A percentile compares a stretch with the other conserved stretches of the same genome.
Evolutionary conservation across 495 filamentous ascomycete species (phyloP).

Genomic region (Penicillium cosmopolitanum): DNA sequence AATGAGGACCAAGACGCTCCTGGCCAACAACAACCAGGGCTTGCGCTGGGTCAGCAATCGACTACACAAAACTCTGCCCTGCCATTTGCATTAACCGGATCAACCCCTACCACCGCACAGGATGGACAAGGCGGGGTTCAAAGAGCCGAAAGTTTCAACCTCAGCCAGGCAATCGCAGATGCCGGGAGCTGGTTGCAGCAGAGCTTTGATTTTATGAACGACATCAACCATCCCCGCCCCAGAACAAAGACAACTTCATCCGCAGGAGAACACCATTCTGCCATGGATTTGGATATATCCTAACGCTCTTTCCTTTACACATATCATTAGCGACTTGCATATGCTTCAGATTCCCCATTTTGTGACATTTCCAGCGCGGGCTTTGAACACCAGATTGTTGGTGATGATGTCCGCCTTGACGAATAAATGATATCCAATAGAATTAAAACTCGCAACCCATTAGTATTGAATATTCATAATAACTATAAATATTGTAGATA

Average conservation of each 20-base stretch:
- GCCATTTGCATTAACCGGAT: conserved; percentile 37
- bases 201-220: conserved; percentile 44
- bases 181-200: conserved; percentile 50
- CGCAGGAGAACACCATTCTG: conserved; percentile 2
- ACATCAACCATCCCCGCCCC: conserved; percentile 22
- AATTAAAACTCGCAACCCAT: background rate
- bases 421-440: conserved; percentile 1
- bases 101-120: conserved; percentile 40
- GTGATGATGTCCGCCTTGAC: background rate
- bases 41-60: conserved; percentile 4
- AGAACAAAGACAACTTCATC: conserved; percentile 18
- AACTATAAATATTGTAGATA: no score
- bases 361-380: conserved; percentile 4
- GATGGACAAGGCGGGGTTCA: conserved; percentile 39
- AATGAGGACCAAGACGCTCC: background rate
- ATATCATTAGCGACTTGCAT: conserved; percentile 1
- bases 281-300: conserved; percentile 18
- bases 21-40: background rate
- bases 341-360: background rate
- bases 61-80: conserved; percentile 22
- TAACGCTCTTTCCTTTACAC: conserved; percentile 2
- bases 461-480: no score
- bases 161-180: conserved; percentile 50
- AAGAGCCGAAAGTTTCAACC: conserved; percentile 39
- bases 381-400: background rate